Percentiles rank a stretch among this genome's conserved stretches.
These are phyloP conservation scores for Xerocomellus intermedius DNA, from an alignment of 768 basidiomycete species.

Conservation along the genomic window DNA sequence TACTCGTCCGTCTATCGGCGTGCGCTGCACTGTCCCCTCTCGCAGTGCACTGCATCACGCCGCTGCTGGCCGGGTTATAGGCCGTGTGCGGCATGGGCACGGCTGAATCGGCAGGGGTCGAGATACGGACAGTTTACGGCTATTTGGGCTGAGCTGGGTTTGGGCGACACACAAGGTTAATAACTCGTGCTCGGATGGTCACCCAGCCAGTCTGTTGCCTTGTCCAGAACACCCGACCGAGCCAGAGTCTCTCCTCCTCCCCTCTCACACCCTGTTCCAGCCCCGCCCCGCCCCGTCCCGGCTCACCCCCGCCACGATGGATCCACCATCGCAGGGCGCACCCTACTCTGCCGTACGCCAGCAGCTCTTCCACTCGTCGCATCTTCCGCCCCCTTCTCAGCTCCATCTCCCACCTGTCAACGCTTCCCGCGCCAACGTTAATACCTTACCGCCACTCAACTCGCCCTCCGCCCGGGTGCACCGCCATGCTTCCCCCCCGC, in stretches of 20 bases:
- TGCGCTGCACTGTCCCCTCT: not conserved
- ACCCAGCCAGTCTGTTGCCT: slow-evolving; percentile 7
- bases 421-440: slow-evolving; percentile 34
- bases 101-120: not conserved
- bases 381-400: slow-evolving; percentile 44
- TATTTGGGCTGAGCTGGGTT: slow-evolving; percentile 27
- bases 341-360: slow-evolving; percentile 28
- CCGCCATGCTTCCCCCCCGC: slow-evolving; percentile 30
- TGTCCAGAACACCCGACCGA: slow-evolving; percentile 1
- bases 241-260: not conserved
- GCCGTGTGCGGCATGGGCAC: not conserved
- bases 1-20: slow-evolving; percentile 11
- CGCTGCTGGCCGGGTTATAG: not conserved
- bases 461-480: slow-evolving; percentile 27
- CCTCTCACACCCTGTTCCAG: not conserved
- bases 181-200: slow-evolving; percentile 25
- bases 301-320: slow-evolving; percentile 16
- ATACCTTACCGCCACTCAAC: slow-evolving; percentile 43
- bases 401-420: slow-evolving; percentile 38
- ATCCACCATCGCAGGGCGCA: slow-evolving; percentile 31
- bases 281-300: slow-evolving; percentile 9
- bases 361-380: slow-evolving; percentile 41
- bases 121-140: slow-evolving; percentile 21
- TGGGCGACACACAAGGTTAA: slow-evolving; percentile 18
- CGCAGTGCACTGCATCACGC: not conserved